Percentiles rank a stretch among this genome's conserved stretches.
phyloP scores from a whole-genome alignment of 1,284 basidiomycete genomes.

The Microbotryum lychnidis-dioicae region DNA sequence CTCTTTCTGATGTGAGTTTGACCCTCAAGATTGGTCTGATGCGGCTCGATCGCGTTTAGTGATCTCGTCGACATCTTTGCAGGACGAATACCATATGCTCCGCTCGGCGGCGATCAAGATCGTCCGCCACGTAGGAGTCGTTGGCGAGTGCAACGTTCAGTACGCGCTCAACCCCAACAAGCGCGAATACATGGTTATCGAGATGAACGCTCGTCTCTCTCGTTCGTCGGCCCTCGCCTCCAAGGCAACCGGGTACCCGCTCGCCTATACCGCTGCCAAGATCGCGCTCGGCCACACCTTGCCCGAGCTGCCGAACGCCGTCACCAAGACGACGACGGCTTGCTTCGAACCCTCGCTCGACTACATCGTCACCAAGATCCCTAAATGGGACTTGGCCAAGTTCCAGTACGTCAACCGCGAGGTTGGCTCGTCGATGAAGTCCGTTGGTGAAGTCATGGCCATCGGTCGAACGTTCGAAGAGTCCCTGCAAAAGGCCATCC shows the following conservation, averaged over 20 bases:
- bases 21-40: too few species aligned
- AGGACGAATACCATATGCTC: conserved; percentile 91
- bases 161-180: conserved; percentile 93
- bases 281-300: conserved; percentile 98
- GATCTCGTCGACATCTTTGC: conserved; percentile 29
- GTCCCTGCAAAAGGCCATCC: conserved; percentile 95
- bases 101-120: conserved; percentile 97
- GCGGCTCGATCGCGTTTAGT: too few species aligned
- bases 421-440: conserved; percentile 97
- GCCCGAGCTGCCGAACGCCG: conserved; percentile 95
- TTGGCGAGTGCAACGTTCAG: conserved; percentile 98
- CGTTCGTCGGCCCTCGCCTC: conserved; percentile 96
- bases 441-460: conserved; percentile 99
- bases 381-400: conserved; percentile 99
- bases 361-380: conserved; percentile 99
- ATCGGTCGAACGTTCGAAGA: conserved; percentile 99
- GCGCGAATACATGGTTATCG: conserved; percentile 97
- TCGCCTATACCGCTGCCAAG: conserved; percentile 98
- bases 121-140: conserved; percentile 90
- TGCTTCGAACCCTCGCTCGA: conserved; percentile 99
- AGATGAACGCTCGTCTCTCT: conserved; percentile 98
- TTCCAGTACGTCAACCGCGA: conserved; percentile 93
- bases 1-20: conserved; percentile 62
- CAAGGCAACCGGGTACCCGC: conserved; percentile 95
- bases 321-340: conserved; percentile 97